Base-by-base conservation (phyloP, 257 asterid species). In the Solanum dulcamara region DNA sequence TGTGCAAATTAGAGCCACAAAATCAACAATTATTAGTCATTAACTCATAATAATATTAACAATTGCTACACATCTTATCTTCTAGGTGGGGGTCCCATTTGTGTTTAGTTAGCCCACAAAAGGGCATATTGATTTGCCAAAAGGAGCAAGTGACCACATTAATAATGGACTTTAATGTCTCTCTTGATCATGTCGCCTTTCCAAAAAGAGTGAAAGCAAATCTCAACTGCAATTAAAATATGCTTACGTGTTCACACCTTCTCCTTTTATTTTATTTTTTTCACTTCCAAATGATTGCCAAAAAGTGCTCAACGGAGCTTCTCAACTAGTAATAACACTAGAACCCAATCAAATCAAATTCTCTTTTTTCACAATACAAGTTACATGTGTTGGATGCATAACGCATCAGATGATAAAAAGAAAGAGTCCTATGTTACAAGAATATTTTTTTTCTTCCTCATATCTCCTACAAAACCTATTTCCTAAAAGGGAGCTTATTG, bases 401-500 rank as follows among this genome's bases (percentile, higher is more conserved):
- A 35, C 24, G 14, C 70, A 42, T 62, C 40, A 57, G 10, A 82
- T 60, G 72, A 59, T 40, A 20, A 82, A 82, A 38, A 11, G 17
- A 81, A 12, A 67, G 70, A 67, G 53, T 38, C n/a, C 20, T 59
- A 64, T 59, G 79, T 46, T 51, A 80, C 38, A 18, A 35, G 32
- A 11, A 44, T 7, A 28, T 26, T 26, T n/a, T 10, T 44, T 11
- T 11, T 26, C 32, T 64, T 17, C 2, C 13, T 33, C 44, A 2
- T 37, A 53, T 66, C 42, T 37, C 32, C 12, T 48, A 30, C 64
- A n/a, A 5, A 40, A 12, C 24, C 87, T 88, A 87, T 64, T 84
- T 84, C 84, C 74, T 83, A 84, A 87, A 87, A 30, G 87, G 88
- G 87, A 84, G 80, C 68, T 91, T 91, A 83, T 86, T 89, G 75